Evolutionary conservation across 306 rosid species (phyloP).

Genomic region (Quercus glauca): DNA sequence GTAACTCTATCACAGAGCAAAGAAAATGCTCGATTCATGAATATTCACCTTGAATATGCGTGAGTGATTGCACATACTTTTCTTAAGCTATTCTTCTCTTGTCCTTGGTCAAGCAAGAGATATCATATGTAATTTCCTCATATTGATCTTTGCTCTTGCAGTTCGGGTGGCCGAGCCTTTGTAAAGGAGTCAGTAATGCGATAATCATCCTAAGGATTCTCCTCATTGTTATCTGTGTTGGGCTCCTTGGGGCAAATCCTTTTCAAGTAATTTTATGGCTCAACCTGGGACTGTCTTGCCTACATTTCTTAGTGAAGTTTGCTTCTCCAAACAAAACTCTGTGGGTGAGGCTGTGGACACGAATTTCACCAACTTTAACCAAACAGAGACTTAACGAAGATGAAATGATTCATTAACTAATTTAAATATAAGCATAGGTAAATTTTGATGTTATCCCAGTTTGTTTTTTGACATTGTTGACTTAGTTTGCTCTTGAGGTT

Average conservation of each 20-base stretch:
- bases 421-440: conserved; percentile 24
- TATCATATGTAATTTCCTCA: not conserved
- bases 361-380: conserved; percentile 32
- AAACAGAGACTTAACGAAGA: conserved; percentile 31
- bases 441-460: conserved; percentile 37
- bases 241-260: not conserved
- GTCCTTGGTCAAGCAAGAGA: not conserved
- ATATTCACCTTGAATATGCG: conserved; percentile 91
- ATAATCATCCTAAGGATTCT: conserved; percentile 34
- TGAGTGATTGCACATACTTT: conserved; percentile 43
- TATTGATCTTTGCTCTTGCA: conserved; percentile 42
- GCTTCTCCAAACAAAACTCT: conserved; percentile 14
- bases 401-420: conserved; percentile 16
- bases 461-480: conserved; percentile 20
- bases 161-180: conserved; percentile 84
- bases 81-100: not conserved
- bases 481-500: conserved; percentile 18
- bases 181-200: conserved; percentile 96
- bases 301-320: conserved; percentile 19
- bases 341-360: conserved; percentile 14
- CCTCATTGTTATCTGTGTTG: not conserved
- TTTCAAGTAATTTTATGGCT: conserved; percentile 6
- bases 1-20: conserved; percentile 84
- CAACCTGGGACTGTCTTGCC: conserved; percentile 16
- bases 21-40: conserved; percentile 96